Evolutionary conservation across 176 grass and related monocot species (phyloP).

Genomic region (Cenchrus fungigraminus): DNA sequence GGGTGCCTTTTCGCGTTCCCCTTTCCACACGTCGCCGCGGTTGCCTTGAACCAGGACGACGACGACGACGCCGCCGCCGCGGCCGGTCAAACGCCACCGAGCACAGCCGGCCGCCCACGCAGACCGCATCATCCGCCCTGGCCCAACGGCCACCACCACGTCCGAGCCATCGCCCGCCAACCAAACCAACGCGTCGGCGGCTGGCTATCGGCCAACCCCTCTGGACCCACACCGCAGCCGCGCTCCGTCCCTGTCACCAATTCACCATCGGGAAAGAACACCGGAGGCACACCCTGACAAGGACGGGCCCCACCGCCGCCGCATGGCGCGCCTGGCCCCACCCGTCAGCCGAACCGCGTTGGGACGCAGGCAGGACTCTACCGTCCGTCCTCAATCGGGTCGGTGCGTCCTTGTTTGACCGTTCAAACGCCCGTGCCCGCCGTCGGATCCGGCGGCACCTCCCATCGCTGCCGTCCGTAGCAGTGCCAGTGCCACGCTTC

Average conservation of each 20-base stretch:
- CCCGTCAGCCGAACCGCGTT: not conserved
- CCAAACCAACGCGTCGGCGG: conserved; percentile 41
- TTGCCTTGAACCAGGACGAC: not conserved
- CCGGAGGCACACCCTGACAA: not conserved
- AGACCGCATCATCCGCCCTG: not conserved
- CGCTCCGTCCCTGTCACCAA: not conserved
- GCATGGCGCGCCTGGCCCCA: not conserved
- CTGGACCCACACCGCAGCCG: not conserved
- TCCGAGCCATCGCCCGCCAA: not conserved
- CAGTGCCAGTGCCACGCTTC: not conserved
- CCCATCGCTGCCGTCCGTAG: conserved; percentile 23
- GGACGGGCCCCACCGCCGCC: not conserved
- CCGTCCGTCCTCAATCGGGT: not conserved
- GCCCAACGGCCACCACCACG: not conserved
- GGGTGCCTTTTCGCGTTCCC: not conserved
- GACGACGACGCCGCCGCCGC: not conserved
- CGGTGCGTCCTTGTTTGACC: conserved; percentile 43
- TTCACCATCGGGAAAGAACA: no score
- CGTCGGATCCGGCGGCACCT: conserved; percentile 37
- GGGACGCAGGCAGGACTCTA: not conserved
- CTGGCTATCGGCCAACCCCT: not conserved
- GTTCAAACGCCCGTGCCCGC: not conserved
- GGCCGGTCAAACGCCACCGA: conserved; percentile 10
- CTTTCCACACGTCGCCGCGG: conserved; percentile 5
- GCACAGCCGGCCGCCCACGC: not conserved